Base-by-base conservation (phyloP, 2,329 filamentous ascomycete species). In the Dactylellina leptospora region DNA sequence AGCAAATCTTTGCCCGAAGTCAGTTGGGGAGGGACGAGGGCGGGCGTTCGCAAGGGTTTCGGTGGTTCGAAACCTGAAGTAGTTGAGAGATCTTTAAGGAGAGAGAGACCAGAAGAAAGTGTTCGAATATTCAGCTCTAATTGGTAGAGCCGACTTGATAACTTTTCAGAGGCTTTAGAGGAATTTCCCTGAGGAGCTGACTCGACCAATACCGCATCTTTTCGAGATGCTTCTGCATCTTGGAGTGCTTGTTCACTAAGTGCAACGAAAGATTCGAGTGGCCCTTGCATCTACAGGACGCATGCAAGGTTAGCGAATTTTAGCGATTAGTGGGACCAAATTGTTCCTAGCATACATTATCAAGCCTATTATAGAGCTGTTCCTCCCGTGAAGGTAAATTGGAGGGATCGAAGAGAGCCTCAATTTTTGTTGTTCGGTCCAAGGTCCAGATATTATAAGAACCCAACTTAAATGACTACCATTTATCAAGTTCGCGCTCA, bases 81-180 rank as follows among this genome's bases (percentile, higher is more conserved):
- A 22, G 50, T 36, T 13, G 66, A 71, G 6, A 71, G 42, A 27
- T 71, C 58, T 58, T 59, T 71, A 25, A 71, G 66, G 5, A 71
- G 58, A 6, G 66, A 71, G 11, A 71, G 51, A 10, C 66, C 66
- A 5, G 66, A 71, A 11, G 58, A 38, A 6, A 71, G 22, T 4
- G 58, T 71, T 48, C 59, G 58, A n/a, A 63, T 25, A 25, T 63
- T 71, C 23, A 63, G 22, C 33, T 71, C 66, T 20, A 63, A 18
- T 20, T 60, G 48, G 3, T 27, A n/a, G 6, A 70, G 56, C 6
- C 47, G 27, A n/a, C n/a, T 44, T 23, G 55, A 28, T 27, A 44
- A 10, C 4, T 28, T 20, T 23, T 45, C 28, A 1, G 55, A 23
- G 8, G n/a, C 8, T 2, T 48, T 18, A 4, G 20, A 10, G 9